A percentile compares a stretch with the other conserved stretches of the same genome.
These are phyloP conservation scores for Ceratobasidium theobromae DNA, from an alignment of 1,284 basidiomycete genomes.

Conservation along the genomic window DNA sequence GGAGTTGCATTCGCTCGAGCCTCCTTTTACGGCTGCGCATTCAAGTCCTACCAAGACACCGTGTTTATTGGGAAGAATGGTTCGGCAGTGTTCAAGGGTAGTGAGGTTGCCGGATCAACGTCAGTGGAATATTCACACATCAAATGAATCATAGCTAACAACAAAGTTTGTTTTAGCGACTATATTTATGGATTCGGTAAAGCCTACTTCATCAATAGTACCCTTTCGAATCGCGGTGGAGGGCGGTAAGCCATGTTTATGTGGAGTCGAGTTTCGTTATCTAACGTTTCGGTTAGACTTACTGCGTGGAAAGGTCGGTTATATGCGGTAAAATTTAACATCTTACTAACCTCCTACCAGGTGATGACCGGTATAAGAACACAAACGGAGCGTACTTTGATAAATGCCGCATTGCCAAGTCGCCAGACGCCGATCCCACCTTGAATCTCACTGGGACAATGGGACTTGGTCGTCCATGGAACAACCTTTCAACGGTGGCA, in stretches of 20 bases:
- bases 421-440: slow-evolving; percentile 59
- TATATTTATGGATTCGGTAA: slow-evolving; percentile 60
- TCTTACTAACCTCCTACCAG: neutral
- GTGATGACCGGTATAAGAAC: slow-evolving; percentile 38
- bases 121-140: slow-evolving; percentile 47
- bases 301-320: slow-evolving; percentile 47
- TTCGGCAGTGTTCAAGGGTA: slow-evolving; percentile 62
- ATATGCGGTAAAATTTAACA: neutral
- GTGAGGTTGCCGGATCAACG: slow-evolving; percentile 61
- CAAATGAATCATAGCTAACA: slow-evolving; percentile 28
- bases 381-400: slow-evolving; percentile 63
- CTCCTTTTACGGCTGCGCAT: slow-evolving; percentile 66
- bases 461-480: slow-evolving; percentile 66
- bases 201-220: slow-evolving; percentile 51
- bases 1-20: slow-evolving; percentile 42
- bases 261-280: slow-evolving; percentile 49
- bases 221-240: slow-evolving; percentile 61
- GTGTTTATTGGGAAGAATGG: slow-evolving; percentile 63
- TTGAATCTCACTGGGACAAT: slow-evolving; percentile 51
- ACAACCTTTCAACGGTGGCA: slow-evolving; percentile 55
- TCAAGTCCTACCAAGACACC: slow-evolving; percentile 66
- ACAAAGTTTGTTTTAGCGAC: slow-evolving; percentile 35
- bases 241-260: slow-evolving; percentile 62
- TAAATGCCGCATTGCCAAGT: slow-evolving; percentile 63
- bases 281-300: slow-evolving; percentile 50